Evolutionary conservation across 768 basidiomycete species (phyloP), one percentile per base, ranked within the genome.

Genomic region (Russula brevipes): DNA sequence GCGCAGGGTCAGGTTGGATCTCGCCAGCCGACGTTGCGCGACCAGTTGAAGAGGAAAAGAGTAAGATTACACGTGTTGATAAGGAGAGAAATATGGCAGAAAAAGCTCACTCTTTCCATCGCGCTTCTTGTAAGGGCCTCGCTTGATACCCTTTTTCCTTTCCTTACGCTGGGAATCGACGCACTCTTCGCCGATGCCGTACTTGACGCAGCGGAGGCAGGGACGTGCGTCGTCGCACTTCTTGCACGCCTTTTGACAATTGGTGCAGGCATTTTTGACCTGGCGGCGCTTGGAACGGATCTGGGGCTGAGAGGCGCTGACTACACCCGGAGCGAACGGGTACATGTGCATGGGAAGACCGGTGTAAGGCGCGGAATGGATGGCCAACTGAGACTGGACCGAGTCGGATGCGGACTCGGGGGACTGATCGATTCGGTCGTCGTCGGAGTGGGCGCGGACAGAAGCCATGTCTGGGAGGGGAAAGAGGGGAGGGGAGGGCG

Each of bases 91-190:
- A 61, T 35, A 17, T 24, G 17, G 6, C 55, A 70, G 68, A 39
- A 74, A 69, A 68, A 56, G 75, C 85, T 75, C 72, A 90, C 89
- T 83, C 82, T 87, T 89, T 82, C 84, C 85, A 88, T 90, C 89
- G 85, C 88, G 89, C 85, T 91, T 92, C 90, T 91, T 91, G 87
- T 92, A 92, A 75, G 90, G 90, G 50, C 89, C 89, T 71, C 89
- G 78, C 79, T 91, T 92, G 69, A 90, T 81, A 68, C 89, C 89
- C 73, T 89, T 91, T 74, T 90, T 91, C 71, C 93, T 83, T 76
- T 96, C 93, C 79, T 95, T 96, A 73, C 94, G 82, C 74, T 89
- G 86, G 36, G 93, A 94, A 77, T 94, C 90, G 67, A 91, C 79
- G 72, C 94, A 97, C 71, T 89, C 88, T 71, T 93, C 89, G 53